These are phyloP conservation scores for Aureoboletus auriporus DNA, from an alignment of 768 basidiomycete genomes.

Conservation along the genomic window DNA sequence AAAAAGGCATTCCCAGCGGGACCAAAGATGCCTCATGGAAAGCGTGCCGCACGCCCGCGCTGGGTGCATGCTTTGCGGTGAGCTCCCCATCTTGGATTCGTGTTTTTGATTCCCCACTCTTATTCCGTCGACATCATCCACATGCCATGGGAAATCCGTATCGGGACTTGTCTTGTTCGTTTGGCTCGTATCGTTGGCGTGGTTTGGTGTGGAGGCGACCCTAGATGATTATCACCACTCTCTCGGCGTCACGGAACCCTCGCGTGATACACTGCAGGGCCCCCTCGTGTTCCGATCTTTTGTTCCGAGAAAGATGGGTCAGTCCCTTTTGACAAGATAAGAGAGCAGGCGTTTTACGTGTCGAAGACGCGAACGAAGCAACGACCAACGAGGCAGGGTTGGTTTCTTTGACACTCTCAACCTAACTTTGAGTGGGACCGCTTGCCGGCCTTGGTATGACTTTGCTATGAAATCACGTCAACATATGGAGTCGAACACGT, in stretches of 20 bases:
- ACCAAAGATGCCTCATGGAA: constrained; percentile 27
- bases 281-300: constrained; percentile 20
- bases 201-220: background rate
- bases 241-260: constrained; percentile 19
- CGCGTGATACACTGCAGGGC: constrained; percentile 23
- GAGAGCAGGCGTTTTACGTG: constrained; percentile 16
- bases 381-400: background rate
- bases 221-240: constrained; percentile 10
- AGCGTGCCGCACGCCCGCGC: constrained; percentile 26
- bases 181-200: background rate
- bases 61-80: constrained; percentile 16
- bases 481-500: constrained; percentile 15
- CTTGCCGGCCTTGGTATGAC: background rate
- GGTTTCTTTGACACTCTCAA: background rate
- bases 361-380: constrained; percentile 1
- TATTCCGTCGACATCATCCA: constrained; percentile 8
- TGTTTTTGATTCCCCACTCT: constrained; percentile 15
- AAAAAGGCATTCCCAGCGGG: constrained; percentile 17
- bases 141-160: constrained; percentile 5
- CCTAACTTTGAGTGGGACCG: background rate
- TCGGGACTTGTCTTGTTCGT: constrained; percentile 1
- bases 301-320: constrained; percentile 3
- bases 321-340: constrained; percentile 4
- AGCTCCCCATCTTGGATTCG: constrained; percentile 1
- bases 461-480: constrained; percentile 13